These are phyloP conservation scores for Larix kaempferi DNA, from an alignment of 75 land plant species.

Conservation along the genomic window DNA sequence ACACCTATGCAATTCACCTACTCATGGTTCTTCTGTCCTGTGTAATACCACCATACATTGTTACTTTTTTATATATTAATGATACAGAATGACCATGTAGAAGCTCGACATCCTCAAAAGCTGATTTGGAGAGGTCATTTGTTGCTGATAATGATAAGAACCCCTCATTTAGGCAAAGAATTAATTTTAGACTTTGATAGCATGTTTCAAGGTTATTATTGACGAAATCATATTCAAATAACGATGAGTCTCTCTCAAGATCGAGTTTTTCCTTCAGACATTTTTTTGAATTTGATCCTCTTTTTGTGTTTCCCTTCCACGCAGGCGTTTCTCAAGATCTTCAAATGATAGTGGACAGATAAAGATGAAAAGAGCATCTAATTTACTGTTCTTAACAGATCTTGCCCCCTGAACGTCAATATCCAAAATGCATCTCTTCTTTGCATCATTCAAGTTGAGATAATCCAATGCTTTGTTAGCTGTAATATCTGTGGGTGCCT, in stretches of 20 bases:
- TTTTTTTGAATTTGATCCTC: slow-evolving; percentile 41
- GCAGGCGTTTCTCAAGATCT: too few relatives aligned
- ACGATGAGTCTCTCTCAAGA: slow-evolving; percentile 12
- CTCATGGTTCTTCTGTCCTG: slow-evolving; percentile 6
- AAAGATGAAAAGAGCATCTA: too few relatives aligned
- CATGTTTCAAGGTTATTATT: slow-evolving; percentile 33
- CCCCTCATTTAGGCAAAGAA: slow-evolving; percentile 28
- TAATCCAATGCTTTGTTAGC: background rate
- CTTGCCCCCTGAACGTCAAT: too few relatives aligned
- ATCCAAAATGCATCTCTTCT: too few relatives aligned
- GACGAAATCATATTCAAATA: slow-evolving; percentile 31
- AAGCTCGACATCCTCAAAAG: slow-evolving; percentile 9
- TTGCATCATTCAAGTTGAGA: background rate
- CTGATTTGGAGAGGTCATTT: slow-evolving; percentile 14
- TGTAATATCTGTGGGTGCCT: background rate
- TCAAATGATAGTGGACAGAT: too few relatives aligned
- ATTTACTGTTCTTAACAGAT: too few relatives aligned
- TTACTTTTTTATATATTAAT: slow-evolving; percentile 17
- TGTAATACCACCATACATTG: slow-evolving; percentile 21
- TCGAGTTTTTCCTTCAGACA: slow-evolving; percentile 32
- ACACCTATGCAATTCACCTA: too few relatives aligned
- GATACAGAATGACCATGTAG: slow-evolving; percentile 17
- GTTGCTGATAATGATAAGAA: background rate
- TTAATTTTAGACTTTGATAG: slow-evolving; percentile 32
- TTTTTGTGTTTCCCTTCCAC: slow-evolving; percentile 38